phyloP scores from a whole-genome alignment of 2,329 filamentous ascomycete genomes.

The Talaromyces funiculosus region DNA sequence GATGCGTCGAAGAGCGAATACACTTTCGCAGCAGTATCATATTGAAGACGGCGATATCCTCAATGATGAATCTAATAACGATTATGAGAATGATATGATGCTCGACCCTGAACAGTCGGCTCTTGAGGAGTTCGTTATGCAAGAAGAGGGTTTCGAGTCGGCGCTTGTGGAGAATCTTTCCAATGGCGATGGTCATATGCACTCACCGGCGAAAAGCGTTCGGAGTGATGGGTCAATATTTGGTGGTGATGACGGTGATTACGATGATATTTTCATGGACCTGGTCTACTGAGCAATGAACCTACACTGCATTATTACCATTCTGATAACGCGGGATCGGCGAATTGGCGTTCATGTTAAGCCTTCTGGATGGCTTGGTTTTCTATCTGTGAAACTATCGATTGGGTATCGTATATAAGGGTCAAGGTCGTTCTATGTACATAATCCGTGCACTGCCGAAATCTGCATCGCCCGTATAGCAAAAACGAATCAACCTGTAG shows the following conservation, averaged over 20 bases:
- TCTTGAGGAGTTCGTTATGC: slow-evolving; percentile 32
- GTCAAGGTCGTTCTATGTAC: slow-evolving; percentile 4
- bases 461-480: not conserved
- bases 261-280: slow-evolving; percentile 61
- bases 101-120: slow-evolving; percentile 21
- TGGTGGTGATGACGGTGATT: slow-evolving; percentile 51
- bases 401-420: slow-evolving; percentile 13
- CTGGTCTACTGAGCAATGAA: slow-evolving; percentile 43
- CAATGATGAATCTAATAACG: slow-evolving; percentile 15
- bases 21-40: slow-evolving; percentile 16
- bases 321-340: not conserved
- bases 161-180: slow-evolving; percentile 21
- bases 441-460: not conserved
- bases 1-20: slow-evolving; percentile 31
- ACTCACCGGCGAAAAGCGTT: slow-evolving; percentile 6
- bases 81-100: slow-evolving; percentile 13
- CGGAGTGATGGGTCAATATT: slow-evolving; percentile 17
- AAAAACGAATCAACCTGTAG: not conserved
- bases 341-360: not conserved
- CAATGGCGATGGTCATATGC: not conserved
- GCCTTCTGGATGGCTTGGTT: not conserved
- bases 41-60: slow-evolving; percentile 13
- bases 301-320: not conserved
- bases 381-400: slow-evolving; percentile 2
- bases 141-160: slow-evolving; percentile 31